A percentile compares a stretch with the other conserved stretches of the same genome.
Evolutionary conservation across 768 basidiomycete genomes (phyloP).

Genomic region (Rubroboletus satanas): DNA sequence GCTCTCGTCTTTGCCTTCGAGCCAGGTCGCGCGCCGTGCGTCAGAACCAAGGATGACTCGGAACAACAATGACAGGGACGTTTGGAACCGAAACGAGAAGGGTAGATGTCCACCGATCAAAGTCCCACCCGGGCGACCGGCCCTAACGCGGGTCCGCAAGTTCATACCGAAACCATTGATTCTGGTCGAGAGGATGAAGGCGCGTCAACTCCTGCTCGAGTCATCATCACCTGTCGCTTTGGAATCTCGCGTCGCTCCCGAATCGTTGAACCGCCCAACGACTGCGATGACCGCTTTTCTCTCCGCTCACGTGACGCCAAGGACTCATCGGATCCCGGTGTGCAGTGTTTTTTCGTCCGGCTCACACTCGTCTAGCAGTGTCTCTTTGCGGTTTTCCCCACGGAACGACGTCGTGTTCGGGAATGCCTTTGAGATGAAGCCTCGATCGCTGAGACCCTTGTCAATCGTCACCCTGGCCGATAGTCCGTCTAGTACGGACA

Average conservation of each 20-base stretch:
- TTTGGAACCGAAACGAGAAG: background rate
- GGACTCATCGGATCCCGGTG: background rate
- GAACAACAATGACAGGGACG: background rate
- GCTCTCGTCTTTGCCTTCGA: background rate
- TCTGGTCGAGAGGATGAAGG: constrained; percentile 25
- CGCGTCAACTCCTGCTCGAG: constrained; percentile 5
- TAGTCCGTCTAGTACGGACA: constrained; percentile 17
- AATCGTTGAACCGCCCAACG: background rate
- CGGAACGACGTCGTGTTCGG: background rate
- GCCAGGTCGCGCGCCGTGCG: background rate
- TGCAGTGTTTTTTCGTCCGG: background rate
- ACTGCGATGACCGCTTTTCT: background rate
- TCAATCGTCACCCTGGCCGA: constrained; percentile 9
- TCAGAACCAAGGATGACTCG: constrained; percentile 2
- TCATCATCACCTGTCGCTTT: background rate
- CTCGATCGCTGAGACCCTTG: constrained; percentile 2
- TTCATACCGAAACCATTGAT: constrained; percentile 26
- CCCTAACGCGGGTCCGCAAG: constrained; percentile 7
- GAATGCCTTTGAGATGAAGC: background rate
- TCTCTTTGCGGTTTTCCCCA: constrained; percentile 10
- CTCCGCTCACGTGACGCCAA: constrained; percentile 8
- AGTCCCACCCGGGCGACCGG: background rate
- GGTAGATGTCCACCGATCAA: background rate
- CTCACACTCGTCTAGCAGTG: background rate
- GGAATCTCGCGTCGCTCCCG: background rate